phyloP scores from a whole-genome alignment of 768 basidiomycete species.

The Crassisporium funariophilum region DNA sequence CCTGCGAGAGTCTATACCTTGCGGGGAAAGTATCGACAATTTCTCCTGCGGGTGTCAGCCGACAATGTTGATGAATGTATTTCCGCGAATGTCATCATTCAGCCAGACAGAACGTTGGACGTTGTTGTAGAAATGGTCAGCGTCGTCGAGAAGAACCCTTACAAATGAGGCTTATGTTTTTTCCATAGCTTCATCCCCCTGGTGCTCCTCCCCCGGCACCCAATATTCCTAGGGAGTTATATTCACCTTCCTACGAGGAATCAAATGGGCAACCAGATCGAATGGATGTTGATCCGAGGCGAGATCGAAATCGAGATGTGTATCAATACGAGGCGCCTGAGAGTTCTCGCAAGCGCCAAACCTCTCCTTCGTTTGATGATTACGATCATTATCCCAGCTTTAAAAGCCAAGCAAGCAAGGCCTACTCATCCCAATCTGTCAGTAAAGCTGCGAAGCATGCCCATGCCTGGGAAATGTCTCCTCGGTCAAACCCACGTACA shows the following conservation, averaged over 20 bases:
- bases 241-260: conserved; percentile 7
- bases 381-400: conserved; percentile 16
- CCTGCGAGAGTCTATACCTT: conserved; percentile 67
- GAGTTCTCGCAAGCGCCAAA: conserved; percentile 22
- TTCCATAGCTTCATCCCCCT: conserved; percentile 35
- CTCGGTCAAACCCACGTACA: conserved; percentile 10
- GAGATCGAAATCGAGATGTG: conserved; percentile 1
- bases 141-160: conserved; percentile 7
- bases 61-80: conserved; percentile 52
- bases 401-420: background rate
- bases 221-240: conserved; percentile 29
- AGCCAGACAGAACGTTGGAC: conserved; percentile 54
- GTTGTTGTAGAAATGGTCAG: conserved; percentile 62
- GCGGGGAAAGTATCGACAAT: conserved; percentile 70
- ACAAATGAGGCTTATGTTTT: conserved; percentile 3
- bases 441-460: conserved; percentile 15
- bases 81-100: conserved; percentile 59
- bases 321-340: background rate
- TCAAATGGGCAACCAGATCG: conserved; percentile 4
- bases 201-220: conserved; percentile 35
- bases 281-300: conserved; percentile 14
- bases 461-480: conserved; percentile 14
- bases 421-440: background rate
- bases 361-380: conserved; percentile 28
- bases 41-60: conserved; percentile 62